Evolutionary conservation across 2,329 filamentous ascomycete species (phyloP).

Genomic region (Daldinia sp.): DNA sequence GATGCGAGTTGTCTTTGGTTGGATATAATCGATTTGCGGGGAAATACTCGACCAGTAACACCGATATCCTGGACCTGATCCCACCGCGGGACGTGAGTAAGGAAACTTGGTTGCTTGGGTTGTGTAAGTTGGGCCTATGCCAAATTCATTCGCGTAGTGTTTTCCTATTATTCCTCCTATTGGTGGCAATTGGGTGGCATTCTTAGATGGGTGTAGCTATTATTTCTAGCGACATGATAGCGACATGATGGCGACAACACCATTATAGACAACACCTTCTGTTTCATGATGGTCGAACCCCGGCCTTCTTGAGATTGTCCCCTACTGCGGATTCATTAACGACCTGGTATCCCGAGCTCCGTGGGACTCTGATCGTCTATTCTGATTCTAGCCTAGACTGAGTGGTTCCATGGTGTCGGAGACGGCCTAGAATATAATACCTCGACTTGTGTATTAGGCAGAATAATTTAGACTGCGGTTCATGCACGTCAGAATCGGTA

Average conservation of each 20-base stretch:
- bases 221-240: too few relatives aligned
- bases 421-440: slow-evolving; percentile 37
- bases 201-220: neutral
- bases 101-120: slow-evolving; percentile 21
- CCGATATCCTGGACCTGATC: slow-evolving; percentile 41
- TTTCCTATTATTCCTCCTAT: slow-evolving; percentile 23
- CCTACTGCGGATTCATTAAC: slow-evolving; percentile 18
- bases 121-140: slow-evolving; percentile 30
- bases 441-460: slow-evolving; percentile 35
- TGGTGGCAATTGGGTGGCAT: slow-evolving; percentile 26
- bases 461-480: slow-evolving; percentile 17
- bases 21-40: slow-evolving; percentile 41
- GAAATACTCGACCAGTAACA: slow-evolving; percentile 46
- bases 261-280: slow-evolving; percentile 11
- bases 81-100: slow-evolving; percentile 34
- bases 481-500: slow-evolving; percentile 33
- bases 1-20: slow-evolving; percentile 32
- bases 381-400: slow-evolving; percentile 35
- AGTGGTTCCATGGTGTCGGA: slow-evolving; percentile 38
- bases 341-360: slow-evolving; percentile 20
- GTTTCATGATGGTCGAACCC: slow-evolving; percentile 32
- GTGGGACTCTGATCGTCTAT: slow-evolving; percentile 22
- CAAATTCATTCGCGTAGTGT: neutral
- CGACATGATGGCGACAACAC: slow-evolving; percentile 21
- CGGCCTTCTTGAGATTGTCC: slow-evolving; percentile 21